Evolutionary conservation across 495 filamentous ascomycete genomes (phyloP).

Genomic region (Penicillium subrubescens): DNA sequence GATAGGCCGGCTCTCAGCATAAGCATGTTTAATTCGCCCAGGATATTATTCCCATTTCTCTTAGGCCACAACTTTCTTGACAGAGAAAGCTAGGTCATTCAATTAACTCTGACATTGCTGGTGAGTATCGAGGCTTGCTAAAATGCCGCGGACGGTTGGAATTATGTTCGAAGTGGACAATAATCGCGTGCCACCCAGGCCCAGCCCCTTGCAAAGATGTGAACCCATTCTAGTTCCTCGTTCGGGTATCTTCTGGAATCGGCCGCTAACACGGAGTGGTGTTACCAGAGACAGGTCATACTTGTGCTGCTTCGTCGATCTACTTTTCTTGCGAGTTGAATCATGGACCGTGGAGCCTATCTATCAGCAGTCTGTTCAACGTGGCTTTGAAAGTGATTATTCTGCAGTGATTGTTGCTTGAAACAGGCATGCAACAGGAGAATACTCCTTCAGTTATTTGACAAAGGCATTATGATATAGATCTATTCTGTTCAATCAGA

Average conservation of each 20-base stretch:
- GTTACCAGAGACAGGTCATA: neutral
- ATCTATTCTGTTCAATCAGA: neutral
- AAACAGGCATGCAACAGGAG: too few species aligned
- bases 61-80: neutral
- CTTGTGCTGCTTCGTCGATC: neutral
- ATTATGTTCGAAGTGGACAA: neutral
- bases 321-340: neutral
- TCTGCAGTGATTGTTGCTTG: too few species aligned
- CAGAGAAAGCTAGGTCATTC: neutral
- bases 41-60: neutral
- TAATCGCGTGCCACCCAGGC: neutral
- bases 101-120: neutral
- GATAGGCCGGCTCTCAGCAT: conserved; percentile 17
- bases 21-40: neutral
- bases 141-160: neutral
- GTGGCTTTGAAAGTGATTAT: neutral
- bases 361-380: neutral
- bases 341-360: neutral
- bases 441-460: too few species aligned
- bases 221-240: neutral
- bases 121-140: neutral
- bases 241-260: neutral
- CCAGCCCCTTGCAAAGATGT: neutral
- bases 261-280: neutral
- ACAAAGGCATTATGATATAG: neutral